Evolutionary conservation across 306 rosid genomes (phyloP).

Genomic region (Prosopis cineraria): DNA sequence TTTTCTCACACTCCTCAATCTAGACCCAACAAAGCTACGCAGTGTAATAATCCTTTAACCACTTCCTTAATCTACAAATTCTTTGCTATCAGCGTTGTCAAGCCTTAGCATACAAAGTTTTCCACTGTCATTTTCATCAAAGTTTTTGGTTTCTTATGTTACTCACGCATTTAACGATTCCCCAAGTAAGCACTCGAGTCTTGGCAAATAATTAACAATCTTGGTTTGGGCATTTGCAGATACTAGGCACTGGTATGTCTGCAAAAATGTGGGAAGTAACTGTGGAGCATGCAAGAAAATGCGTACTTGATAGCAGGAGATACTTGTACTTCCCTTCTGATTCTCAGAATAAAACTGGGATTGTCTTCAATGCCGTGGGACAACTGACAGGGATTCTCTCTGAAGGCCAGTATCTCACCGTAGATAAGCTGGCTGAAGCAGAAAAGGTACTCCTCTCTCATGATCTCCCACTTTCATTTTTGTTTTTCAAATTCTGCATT

Average conservation of each 20-base stretch:
- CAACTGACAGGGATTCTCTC: conserved; percentile 73
- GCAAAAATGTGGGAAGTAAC: conserved; percentile 99
- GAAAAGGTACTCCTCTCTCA: conserved; percentile 69
- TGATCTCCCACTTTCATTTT: conserved; percentile 24
- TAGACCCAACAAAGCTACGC: conserved; percentile 81
- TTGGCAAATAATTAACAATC: conserved; percentile 27
- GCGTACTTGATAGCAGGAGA: conserved; percentile 58
- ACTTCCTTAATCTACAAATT: background rate
- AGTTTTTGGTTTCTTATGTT: background rate
- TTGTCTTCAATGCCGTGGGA: conserved; percentile 87
- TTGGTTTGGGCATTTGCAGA: conserved; percentile 56
- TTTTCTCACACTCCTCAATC: conserved; percentile 76
- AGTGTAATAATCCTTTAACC: conserved; percentile 55
- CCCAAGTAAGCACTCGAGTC: background rate
- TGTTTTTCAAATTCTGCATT: background rate
- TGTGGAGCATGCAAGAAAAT: conserved; percentile 91
- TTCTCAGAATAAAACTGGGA: conserved; percentile 67
- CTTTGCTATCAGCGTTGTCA: background rate
- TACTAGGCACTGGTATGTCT: conserved; percentile 96
- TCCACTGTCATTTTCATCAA: background rate
- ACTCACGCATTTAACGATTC: background rate
- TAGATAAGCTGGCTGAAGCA: conserved; percentile 76
- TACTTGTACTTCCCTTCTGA: conserved; percentile 50
- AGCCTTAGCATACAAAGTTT: background rate
- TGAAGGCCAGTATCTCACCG: conserved; percentile 62